These are phyloP conservation scores for rapeseed (Brassica napus) DNA, from an alignment of 345 rosid genomes.

Conservation along the genomic window DNA sequence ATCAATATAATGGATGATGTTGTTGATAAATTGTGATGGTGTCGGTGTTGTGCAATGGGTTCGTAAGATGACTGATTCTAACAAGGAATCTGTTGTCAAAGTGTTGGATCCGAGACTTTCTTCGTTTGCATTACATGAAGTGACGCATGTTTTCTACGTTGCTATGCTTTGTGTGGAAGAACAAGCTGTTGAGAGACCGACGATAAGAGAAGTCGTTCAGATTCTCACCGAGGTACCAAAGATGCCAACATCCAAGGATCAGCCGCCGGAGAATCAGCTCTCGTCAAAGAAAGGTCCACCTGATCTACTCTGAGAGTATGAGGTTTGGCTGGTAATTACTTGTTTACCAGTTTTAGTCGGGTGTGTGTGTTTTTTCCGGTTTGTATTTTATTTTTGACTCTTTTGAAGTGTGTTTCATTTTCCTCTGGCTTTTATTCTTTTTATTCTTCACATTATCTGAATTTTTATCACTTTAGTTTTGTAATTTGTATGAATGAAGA, in stretches of 20 bases:
- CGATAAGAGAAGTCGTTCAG: constrained; percentile 97
- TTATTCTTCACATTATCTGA: too few relatives aligned
- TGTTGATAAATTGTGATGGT: constrained; percentile 52
- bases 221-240: constrained; percentile 86
- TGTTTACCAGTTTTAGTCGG: too few relatives aligned
- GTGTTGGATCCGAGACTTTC: constrained; percentile 85
- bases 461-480: too few relatives aligned
- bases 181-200: constrained; percentile 96
- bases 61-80: constrained; percentile 82
- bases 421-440: too few relatives aligned
- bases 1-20: too few relatives aligned
- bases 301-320: too few relatives aligned
- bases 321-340: too few relatives aligned
- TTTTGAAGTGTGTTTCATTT: too few relatives aligned
- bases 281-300: too few relatives aligned
- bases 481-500: too few relatives aligned
- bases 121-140: constrained; percentile 78
- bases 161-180: constrained; percentile 98
- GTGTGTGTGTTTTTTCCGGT: too few relatives aligned
- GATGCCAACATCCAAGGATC: constrained; percentile 49
- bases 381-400: too few relatives aligned
- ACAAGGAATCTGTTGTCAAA: constrained; percentile 75
- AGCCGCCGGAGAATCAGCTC: constrained; percentile 1
- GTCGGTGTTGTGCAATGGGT: constrained; percentile 99
- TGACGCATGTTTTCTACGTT: constrained; percentile 88